Conservation (phyloP, 305 asterid genomes). For the Fraxinus dipetala region DNA sequence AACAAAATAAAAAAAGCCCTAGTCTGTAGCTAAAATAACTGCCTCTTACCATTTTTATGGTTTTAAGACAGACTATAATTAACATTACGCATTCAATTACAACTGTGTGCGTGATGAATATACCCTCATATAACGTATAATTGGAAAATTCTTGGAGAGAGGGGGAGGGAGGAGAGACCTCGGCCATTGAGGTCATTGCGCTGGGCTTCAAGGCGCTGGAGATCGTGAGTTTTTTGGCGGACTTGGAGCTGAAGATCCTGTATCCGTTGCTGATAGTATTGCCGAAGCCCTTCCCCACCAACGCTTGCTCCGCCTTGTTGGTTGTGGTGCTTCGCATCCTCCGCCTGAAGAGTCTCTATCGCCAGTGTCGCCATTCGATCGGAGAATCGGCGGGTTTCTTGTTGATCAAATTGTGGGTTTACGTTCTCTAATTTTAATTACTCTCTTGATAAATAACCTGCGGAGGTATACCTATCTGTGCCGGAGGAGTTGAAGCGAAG, state of each 20-base stretch:
- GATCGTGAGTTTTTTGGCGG: slow-evolving; percentile 72
- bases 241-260: slow-evolving; percentile 80
- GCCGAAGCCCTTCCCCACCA: slow-evolving; percentile 85
- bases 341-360: slow-evolving; percentile 7
- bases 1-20: background rate
- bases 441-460: background rate
- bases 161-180: slow-evolving; percentile 23
- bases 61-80: background rate
- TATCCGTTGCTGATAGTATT: slow-evolving; percentile 79
- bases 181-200: slow-evolving; percentile 78
- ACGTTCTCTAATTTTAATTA: background rate
- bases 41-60: background rate
- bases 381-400: slow-evolving; percentile 30
- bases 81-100: background rate
- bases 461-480: background rate
- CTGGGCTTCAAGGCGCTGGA: slow-evolving; percentile 90
- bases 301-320: slow-evolving; percentile 35
- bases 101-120: background rate
- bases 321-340: slow-evolving; percentile 28
- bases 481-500: background rate
- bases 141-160: background rate
- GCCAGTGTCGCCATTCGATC: slow-evolving; percentile 35
- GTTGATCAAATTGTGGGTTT: slow-evolving; percentile 28
- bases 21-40: background rate
- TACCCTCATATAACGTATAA: background rate